Evolutionary conservation across 441 rosid genomes (phyloP), one percentile per base, ranked within the genome.

Genomic region (Adansonia madagascariensis): DNA sequence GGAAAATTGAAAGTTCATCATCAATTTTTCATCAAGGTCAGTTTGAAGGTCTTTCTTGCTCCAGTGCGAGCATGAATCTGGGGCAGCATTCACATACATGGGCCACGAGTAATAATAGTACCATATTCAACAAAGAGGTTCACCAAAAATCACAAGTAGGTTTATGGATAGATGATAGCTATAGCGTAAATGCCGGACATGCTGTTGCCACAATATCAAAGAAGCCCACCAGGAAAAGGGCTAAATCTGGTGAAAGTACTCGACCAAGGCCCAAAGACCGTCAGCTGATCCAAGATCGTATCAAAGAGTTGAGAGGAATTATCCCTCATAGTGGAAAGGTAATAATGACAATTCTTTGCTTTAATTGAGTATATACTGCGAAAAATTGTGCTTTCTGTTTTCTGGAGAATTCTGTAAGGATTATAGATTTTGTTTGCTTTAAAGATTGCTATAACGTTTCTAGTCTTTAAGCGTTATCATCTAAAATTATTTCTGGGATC

Each of bases 261-360:
- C 86, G 91, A 62, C 97, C 98, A 39, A 91, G 99, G 89, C 99
- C 99, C 14, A 94, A 94, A 84, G 99, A 96, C 74, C 97, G 98
- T 63, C 99, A 96, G 81, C 90, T 87, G 91, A 92, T 95, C 82
- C 97, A 94, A 86, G 99, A 96, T 74, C 94, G 93, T 31, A 85
- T 94, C 79, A 89, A 89, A 79, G 99, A 96, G 88, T 82, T 96
- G 83, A 87, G 90, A 83, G 94, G 86, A 78, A 86, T 96, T 84
- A 86, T 94, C 67, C 99, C 99, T 52, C 91, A 90, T 80, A 91
- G 97, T 71, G 86, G 84, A 43, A 96, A 94, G 95, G 99, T 95
- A 87, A 68, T 79, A 63, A 12, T 77, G 46, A 73, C 0, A 56
- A 59, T 67, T 73, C 53, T 64, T 64, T 71, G 44, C 75, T 66